phyloP scores from a whole-genome alignment of 371 early-diverging fungal genomes.

The Coemansia sp. region DNA sequence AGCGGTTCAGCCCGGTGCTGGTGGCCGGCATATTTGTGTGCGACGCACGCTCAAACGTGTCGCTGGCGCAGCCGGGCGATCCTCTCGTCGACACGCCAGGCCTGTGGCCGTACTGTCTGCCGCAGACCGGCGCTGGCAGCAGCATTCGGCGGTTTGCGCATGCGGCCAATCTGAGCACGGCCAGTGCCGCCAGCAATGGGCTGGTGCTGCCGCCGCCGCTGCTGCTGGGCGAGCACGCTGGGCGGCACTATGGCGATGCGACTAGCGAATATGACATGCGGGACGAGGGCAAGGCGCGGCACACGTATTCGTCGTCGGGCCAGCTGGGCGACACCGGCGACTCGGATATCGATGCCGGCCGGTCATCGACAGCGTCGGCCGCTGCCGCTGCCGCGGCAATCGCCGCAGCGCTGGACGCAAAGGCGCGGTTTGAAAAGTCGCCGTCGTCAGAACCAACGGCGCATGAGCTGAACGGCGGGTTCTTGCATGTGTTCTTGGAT shows the following conservation, averaged over 20 bases:
- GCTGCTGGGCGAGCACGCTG: constrained; percentile 1
- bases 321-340: constrained; percentile 10
- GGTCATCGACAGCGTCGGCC: constrained; percentile 24
- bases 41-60: constrained; percentile 27
- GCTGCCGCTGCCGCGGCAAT: constrained; percentile 15
- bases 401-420: constrained; percentile 29
- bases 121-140: not conserved
- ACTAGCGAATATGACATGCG: constrained; percentile 13
- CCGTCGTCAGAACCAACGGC: constrained; percentile 7
- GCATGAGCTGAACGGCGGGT: constrained; percentile 44
- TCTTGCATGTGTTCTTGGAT: constrained; percentile 43
- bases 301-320: constrained; percentile 13
- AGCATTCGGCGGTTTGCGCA: constrained; percentile 28
- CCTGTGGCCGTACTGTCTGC: constrained; percentile 22
- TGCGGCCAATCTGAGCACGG: constrained; percentile 31
- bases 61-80: constrained; percentile 42
- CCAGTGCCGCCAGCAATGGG: constrained; percentile 38
- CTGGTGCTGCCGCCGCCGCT: not conserved
- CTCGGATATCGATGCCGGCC: constrained; percentile 22
- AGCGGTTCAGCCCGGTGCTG: constrained; percentile 44
- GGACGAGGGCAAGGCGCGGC: constrained; percentile 14
- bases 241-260: constrained; percentile 5
- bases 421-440: constrained; percentile 25
- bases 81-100: constrained; percentile 23
- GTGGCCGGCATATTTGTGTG: constrained; percentile 40